Conservation (phyloP, 257 asterid genomes). For the Capsicum baccatum region DNA sequence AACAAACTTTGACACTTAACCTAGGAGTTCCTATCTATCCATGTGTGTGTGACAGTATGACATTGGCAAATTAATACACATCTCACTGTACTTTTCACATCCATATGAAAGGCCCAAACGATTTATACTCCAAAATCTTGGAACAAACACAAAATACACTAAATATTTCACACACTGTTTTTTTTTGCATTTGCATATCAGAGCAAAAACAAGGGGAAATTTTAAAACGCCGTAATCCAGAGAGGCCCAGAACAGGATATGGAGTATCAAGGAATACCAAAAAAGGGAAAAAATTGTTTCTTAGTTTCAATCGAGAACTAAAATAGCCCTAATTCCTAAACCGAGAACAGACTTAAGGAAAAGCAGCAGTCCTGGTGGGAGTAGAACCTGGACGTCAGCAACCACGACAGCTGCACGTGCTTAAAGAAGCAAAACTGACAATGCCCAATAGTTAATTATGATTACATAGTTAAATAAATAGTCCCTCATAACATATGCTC, state of each 20-base stretch:
- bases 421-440: neutral
- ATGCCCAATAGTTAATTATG: neutral
- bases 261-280: too few species aligned
- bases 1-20: neutral
- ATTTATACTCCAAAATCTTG: slow-evolving; percentile 1
- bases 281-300: slow-evolving; percentile 12
- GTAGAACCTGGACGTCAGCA: neutral
- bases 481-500: neutral
- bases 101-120: neutral
- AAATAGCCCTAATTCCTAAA: neutral
- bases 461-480: neutral
- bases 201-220: neutral
- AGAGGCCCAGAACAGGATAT: neutral
- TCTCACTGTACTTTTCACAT: neutral
- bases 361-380: neutral
- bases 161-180: neutral
- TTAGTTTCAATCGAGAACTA: neutral
- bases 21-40: neutral
- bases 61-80: neutral
- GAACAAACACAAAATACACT: neutral
- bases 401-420: neutral
- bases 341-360: neutral
- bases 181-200: neutral
- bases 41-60: neutral
- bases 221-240: neutral